Percentiles rank a stretch among this genome's conserved stretches.
These are phyloP conservation scores for Neopestalotiopsis rosae DNA, from an alignment of 2,329 filamentous ascomycete species.

Conservation along the genomic window DNA sequence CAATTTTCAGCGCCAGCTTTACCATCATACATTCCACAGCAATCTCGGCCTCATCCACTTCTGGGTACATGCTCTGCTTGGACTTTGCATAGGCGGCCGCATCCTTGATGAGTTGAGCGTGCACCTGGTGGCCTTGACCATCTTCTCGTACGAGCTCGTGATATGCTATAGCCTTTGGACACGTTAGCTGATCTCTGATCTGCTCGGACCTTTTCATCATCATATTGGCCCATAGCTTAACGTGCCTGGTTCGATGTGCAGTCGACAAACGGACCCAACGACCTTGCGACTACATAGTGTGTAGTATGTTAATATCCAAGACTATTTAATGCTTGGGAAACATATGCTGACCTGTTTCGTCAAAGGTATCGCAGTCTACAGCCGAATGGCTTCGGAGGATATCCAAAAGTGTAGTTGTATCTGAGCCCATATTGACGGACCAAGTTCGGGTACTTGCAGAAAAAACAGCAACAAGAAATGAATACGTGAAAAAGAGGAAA, in stretches of 20 bases:
- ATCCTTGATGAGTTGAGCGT: conserved; percentile 43
- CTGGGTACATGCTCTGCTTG: conserved; percentile 37
- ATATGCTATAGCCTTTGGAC: conserved; percentile 52
- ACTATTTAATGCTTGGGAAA: neutral
- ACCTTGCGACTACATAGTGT: conserved; percentile 43
- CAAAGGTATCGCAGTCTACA: conserved; percentile 58
- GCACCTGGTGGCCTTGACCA: conserved; percentile 38
- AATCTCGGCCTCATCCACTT: conserved; percentile 49
- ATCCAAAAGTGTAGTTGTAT: conserved; percentile 42
- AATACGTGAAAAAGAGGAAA: neutral
- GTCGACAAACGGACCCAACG: conserved; percentile 54
- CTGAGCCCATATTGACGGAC: conserved; percentile 21
- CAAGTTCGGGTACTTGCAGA: neutral
- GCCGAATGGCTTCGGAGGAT: conserved; percentile 47
- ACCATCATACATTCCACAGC: conserved; percentile 64
- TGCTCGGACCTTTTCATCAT: neutral
- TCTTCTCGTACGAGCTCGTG: conserved; percentile 45
- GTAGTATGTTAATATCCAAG: neutral
- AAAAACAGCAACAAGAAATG: neutral
- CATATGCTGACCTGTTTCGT: conserved; percentile 45
- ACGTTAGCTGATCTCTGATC: neutral
- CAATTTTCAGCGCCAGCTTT: conserved; percentile 56
- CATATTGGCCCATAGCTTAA: neutral
- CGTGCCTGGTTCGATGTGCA: conserved; percentile 60
- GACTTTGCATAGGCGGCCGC: conserved; percentile 40